Conservation (phyloP, 2,329 filamentous ascomycete species). For the Cercospora berteroae region DNA sequence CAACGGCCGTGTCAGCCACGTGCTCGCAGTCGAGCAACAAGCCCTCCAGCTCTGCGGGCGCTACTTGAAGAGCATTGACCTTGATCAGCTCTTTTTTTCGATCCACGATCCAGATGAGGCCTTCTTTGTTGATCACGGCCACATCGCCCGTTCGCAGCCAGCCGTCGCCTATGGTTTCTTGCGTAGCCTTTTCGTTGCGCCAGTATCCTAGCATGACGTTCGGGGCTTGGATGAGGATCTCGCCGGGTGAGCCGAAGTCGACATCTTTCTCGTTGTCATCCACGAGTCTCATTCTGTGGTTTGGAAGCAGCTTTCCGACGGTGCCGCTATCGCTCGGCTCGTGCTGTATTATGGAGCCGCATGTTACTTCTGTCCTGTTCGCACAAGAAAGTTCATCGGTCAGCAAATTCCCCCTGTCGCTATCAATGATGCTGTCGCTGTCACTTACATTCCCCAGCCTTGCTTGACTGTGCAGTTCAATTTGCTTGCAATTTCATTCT, state of each 20-base stretch:
- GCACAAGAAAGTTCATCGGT: background rate
- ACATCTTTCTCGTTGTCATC: constrained; percentile 46
- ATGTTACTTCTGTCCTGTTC: constrained; percentile 39
- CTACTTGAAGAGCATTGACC: constrained; percentile 26
- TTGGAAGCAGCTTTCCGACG: constrained; percentile 42
- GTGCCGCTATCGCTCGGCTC: constrained; percentile 38
- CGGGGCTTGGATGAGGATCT: constrained; percentile 43
- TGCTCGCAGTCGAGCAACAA: constrained; percentile 53
- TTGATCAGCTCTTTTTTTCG: constrained; percentile 35
- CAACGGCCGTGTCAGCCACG: constrained; percentile 56
- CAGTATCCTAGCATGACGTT: constrained; percentile 45
- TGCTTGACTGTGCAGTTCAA: constrained; percentile 41
- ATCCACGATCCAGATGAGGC: constrained; percentile 40
- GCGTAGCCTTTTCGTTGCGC: constrained; percentile 42
- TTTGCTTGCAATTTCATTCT: constrained; percentile 40
- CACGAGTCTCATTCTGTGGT: constrained; percentile 41
- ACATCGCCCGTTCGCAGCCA: constrained; percentile 42
- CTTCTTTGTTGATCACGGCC: constrained; percentile 34
- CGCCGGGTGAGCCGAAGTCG: constrained; percentile 39
- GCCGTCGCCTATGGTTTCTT: constrained; percentile 41
- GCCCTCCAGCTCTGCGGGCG: constrained; percentile 35
- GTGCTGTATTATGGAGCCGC: constrained; percentile 41
- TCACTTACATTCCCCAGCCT: constrained; percentile 41
- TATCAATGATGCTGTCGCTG: background rate
- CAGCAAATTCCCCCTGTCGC: background rate